These are phyloP conservation scores for Amborella trichopoda DNA, from an alignment of 164 flowering plant species.

Conservation along the genomic window DNA sequence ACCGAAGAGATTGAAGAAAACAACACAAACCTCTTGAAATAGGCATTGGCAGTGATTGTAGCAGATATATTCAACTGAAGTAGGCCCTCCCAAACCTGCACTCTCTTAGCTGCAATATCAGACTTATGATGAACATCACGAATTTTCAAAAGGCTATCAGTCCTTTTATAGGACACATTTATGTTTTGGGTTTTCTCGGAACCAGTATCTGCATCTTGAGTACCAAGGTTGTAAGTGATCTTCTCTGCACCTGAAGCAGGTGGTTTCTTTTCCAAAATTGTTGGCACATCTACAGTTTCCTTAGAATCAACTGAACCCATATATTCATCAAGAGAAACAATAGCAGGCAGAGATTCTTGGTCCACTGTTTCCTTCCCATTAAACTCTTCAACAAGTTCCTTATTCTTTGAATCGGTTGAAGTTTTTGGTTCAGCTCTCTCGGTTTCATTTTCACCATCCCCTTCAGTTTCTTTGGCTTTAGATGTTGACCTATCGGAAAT, in stretches of 20 bases:
- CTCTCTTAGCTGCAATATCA: slow-evolving; percentile 18
- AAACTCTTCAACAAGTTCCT: background rate
- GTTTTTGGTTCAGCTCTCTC: background rate
- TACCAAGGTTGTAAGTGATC: slow-evolving; percentile 12
- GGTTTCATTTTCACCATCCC: slow-evolving; percentile 14
- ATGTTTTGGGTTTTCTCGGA: too few species aligned
- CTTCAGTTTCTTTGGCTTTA: slow-evolving; percentile 17
- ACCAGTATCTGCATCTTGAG: too few species aligned
- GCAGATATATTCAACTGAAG: slow-evolving; percentile 61
- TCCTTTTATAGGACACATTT: slow-evolving; percentile 1
- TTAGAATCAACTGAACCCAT: slow-evolving; percentile 85
- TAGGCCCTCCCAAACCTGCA: slow-evolving; percentile 65
- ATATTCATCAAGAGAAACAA: slow-evolving; percentile 89
- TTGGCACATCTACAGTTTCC: slow-evolving; percentile 58
- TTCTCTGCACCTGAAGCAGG: slow-evolving; percentile 22
- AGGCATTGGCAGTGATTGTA: slow-evolving; percentile 32
- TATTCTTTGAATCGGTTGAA: background rate
- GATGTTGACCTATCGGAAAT: slow-evolving; percentile 16
- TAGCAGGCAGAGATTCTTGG: slow-evolving; percentile 81
- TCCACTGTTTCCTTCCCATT: slow-evolving; percentile 56
- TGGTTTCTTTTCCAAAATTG: slow-evolving; percentile 21
- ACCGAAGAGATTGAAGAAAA: too few species aligned
- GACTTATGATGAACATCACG: slow-evolving; percentile 7
- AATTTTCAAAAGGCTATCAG: slow-evolving; percentile 12
- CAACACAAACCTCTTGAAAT: slow-evolving; percentile 51